A percentile compares a stretch with the other conserved stretches of the same genome.
Conservation (phyloP, 1,284 basidiomycete genomes). For the Puccinia novopanici region DNA sequence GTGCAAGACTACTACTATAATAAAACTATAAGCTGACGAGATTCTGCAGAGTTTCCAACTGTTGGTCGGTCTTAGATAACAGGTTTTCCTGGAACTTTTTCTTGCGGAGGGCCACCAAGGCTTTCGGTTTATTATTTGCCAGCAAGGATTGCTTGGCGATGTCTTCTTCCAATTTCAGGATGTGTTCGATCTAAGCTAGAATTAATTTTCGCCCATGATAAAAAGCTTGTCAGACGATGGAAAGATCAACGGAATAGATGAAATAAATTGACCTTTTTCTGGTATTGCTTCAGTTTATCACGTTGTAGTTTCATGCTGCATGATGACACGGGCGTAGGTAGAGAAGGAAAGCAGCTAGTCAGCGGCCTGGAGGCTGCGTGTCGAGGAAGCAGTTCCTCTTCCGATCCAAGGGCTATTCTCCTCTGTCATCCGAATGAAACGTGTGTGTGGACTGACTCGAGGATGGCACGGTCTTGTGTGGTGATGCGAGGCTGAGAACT, state of each 20-base stretch:
- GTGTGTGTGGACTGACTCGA: constrained; percentile 68
- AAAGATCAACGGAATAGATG: constrained; percentile 52
- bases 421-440: neutral
- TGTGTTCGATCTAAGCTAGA: constrained; percentile 55
- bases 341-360: neutral
- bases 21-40: constrained; percentile 64
- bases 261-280: constrained; percentile 71
- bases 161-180: constrained; percentile 79
- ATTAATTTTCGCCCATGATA: neutral
- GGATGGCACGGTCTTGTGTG: constrained; percentile 84
- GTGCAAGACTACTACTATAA: no score
- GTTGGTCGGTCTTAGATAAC: constrained; percentile 81
- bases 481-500: constrained; percentile 66
- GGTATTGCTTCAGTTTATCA: constrained; percentile 92
- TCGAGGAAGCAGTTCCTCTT: no score
- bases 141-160: constrained; percentile 81
- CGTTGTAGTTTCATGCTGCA: constrained; percentile 78
- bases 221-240: neutral
- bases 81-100: constrained; percentile 91
- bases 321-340: neutral
- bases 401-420: neutral
- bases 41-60: constrained; percentile 85
- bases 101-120: constrained; percentile 78
- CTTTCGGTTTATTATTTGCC: constrained; percentile 80
- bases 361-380: neutral